phyloP scores from a whole-genome alignment of 805 yeast species.

The Komagataella pseudopastoris region DNA sequence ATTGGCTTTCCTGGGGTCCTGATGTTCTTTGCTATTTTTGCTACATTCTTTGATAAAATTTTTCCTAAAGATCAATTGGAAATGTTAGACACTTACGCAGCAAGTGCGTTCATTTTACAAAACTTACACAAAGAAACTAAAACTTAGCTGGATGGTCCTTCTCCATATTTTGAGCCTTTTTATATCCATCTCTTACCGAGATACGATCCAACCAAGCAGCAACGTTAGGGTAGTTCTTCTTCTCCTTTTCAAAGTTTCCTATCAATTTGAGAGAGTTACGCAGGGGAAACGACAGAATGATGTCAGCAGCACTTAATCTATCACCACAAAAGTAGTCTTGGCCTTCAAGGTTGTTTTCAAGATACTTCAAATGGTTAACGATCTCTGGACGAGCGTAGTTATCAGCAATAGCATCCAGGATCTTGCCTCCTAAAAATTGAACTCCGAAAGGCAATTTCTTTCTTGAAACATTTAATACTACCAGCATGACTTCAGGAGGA shows the following conservation, averaged over 20 bases:
- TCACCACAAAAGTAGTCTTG: slow-evolving; percentile 32
- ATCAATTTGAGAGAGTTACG: background rate
- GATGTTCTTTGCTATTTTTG: slow-evolving; percentile 53
- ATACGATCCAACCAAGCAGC: background rate
- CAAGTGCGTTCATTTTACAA: slow-evolving; percentile 16
- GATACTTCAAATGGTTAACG: slow-evolving; percentile 20
- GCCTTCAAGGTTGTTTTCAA: slow-evolving; percentile 24
- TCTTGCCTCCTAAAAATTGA: slow-evolving; percentile 25
- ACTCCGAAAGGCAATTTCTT: slow-evolving; percentile 32
- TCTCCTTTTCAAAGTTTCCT: slow-evolving; percentile 6
- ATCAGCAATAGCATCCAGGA: slow-evolving; percentile 31
- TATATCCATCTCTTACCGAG: background rate
- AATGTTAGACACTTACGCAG: slow-evolving; percentile 39
- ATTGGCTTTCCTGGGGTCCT: slow-evolving; percentile 89
- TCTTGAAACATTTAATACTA: slow-evolving; percentile 23
- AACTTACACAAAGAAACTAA: slow-evolving; percentile 8
- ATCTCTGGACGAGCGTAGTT: slow-evolving; percentile 37
- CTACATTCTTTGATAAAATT: slow-evolving; percentile 45
- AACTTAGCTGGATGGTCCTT: background rate
- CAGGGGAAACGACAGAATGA: slow-evolving; percentile 36
- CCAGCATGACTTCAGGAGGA: slow-evolving; percentile 12
- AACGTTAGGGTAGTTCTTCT: background rate
- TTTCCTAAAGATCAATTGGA: slow-evolving; percentile 50
- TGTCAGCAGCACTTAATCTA: slow-evolving; percentile 41
- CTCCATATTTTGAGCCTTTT: background rate